Evolutionary conservation across 257 asterid species (phyloP), one percentile per base, ranked within the genome.

Genomic region (Solanum verrucosum): DNA sequence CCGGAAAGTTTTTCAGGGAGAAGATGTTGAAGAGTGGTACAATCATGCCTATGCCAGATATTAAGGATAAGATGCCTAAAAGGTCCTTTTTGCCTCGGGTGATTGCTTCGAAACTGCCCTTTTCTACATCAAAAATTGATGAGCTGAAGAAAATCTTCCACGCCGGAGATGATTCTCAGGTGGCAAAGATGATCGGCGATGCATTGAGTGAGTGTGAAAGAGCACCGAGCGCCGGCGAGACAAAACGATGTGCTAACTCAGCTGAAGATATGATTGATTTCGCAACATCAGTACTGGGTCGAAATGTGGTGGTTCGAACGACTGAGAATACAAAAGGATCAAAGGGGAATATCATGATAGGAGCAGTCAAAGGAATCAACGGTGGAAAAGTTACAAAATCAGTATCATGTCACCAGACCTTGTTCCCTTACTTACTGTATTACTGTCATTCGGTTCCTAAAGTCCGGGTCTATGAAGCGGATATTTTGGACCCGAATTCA

Each of bases 391-490:
- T 95, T 25, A 95, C 98, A 1, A 93, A 88, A 56, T 94, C 99
- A 14, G 99, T 96, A 84, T 95, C 99, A 0, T 96, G 99, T 49
- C 99, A 96, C 59, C 99, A 96, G 70, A 96, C 96, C 73, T 77
- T 95, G 88, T 94, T 35, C 90, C 98, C 99, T 0, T 95, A 90
- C 89, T 38, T 95, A 70, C 89, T 96, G 11, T 96, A 95, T 92
- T 96, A 95, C 52, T 96, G 99, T 87, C 99, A 96, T 83, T 96
- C 98, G 16, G 99, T 96, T 31, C 99, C 99, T 0, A 90, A 93
- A n/a, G 99, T 96, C 67, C 95, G 98, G 93, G 99, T 95, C n/a
- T 95, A 95, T 90, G 93, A 95, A 86, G 97, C 98, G 87, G 98
- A 96, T 89, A 83, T 96, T 3, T 74, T 94, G 85, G 98, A 96